These are phyloP conservation scores for Entoloma clypeatum DNA, from an alignment of 1,284 basidiomycete genomes.

Conservation along the genomic window DNA sequence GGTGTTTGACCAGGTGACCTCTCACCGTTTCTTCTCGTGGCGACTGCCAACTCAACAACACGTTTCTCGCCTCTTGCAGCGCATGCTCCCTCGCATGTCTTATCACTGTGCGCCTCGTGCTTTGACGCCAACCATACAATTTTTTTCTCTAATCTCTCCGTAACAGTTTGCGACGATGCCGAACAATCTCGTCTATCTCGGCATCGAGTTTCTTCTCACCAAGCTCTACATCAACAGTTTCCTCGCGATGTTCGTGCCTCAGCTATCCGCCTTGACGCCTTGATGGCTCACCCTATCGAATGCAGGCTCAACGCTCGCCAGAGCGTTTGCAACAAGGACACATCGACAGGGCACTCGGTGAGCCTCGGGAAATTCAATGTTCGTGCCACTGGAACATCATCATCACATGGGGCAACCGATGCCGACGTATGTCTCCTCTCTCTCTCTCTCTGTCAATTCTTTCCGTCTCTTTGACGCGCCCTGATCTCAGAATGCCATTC, in stretches of 20 bases:
- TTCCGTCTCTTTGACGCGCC: too few species aligned
- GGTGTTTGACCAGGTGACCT: constrained; percentile 23
- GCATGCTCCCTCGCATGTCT: constrained; percentile 23
- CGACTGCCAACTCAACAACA: background rate
- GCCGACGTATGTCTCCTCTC: constrained; percentile 9
- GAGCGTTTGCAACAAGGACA: constrained; percentile 19
- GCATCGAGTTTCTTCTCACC: constrained; percentile 22
- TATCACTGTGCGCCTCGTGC: constrained; percentile 19
- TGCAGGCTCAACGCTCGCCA: constrained; percentile 26
- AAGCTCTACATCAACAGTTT: constrained; percentile 27
- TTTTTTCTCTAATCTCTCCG: constrained; percentile 7
- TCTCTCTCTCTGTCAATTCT: background rate
- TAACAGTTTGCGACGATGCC: constrained; percentile 24
- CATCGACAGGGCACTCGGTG: constrained; percentile 13
- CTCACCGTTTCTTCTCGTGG: background rate
- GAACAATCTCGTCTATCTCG: constrained; percentile 24
- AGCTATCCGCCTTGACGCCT: background rate
- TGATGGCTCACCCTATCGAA: background rate
- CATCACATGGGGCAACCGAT: constrained; percentile 6
- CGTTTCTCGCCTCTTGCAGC: too few species aligned
- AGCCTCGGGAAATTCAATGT: constrained; percentile 15
- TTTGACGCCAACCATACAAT: background rate
- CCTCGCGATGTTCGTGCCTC: constrained; percentile 19
- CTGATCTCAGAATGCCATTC: constrained; percentile 9
- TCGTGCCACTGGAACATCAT: constrained; percentile 14